phyloP scores from a whole-genome alignment of 768 basidiomycete species.

The Neoboletus subvelutipes region DNA sequence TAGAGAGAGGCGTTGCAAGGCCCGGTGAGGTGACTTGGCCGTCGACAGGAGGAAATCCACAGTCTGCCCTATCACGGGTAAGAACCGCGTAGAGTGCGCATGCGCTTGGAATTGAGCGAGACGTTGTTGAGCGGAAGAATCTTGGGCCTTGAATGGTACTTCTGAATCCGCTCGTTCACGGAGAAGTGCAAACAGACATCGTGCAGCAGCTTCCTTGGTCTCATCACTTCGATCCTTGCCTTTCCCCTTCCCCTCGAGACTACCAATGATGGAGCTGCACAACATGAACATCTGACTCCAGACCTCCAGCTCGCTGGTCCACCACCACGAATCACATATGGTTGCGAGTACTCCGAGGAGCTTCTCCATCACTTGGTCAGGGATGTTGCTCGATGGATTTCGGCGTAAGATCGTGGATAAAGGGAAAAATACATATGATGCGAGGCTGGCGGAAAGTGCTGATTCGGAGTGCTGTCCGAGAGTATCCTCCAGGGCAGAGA shows the following conservation, averaged over 20 bases:
- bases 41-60: constrained; percentile 68
- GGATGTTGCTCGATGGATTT: constrained; percentile 64
- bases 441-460: constrained; percentile 54
- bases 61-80: constrained; percentile 82
- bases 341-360: constrained; percentile 57
- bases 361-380: constrained; percentile 78
- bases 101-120: constrained; percentile 42
- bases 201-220: constrained; percentile 71
- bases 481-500: constrained; percentile 51
- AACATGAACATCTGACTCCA: constrained; percentile 90
- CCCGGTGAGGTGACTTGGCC: constrained; percentile 52
- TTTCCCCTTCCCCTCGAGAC: constrained; percentile 67
- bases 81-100: constrained; percentile 49
- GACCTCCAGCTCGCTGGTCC: constrained; percentile 64
- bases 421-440: constrained; percentile 87
- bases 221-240: constrained; percentile 74
- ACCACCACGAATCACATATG: constrained; percentile 81
- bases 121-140: constrained; percentile 18
- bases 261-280: constrained; percentile 61
- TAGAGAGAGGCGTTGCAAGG: constrained; percentile 67
- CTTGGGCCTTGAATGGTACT: constrained; percentile 32
- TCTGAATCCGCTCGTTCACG: constrained; percentile 47
- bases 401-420: constrained; percentile 81
- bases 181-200: constrained; percentile 64
- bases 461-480: constrained; percentile 46